These are phyloP conservation scores for Acarospora socialis DNA, from an alignment of 2,329 filamentous ascomycete species.

Conservation along the genomic window DNA sequence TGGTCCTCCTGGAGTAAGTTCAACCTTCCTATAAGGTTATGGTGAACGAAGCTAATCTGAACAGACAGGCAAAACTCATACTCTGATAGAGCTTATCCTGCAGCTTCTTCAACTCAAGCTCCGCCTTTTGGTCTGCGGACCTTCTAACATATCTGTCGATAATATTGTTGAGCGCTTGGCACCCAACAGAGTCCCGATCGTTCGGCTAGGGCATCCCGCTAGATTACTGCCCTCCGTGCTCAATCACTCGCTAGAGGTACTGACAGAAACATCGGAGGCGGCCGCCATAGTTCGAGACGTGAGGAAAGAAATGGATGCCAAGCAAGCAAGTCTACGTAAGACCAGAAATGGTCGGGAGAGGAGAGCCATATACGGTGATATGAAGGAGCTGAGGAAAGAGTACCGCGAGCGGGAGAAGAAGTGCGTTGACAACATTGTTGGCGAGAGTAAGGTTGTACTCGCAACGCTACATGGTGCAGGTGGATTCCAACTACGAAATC, in stretches of 20 bases:
- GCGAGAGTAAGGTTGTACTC: slow-evolving; percentile 71
- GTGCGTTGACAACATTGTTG: slow-evolving; percentile 64
- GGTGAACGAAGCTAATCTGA: slow-evolving; percentile 1
- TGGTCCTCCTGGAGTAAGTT: slow-evolving; percentile 65
- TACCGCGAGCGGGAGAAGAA: slow-evolving; percentile 71
- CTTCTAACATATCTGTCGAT: slow-evolving; percentile 93
- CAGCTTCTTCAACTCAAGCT: slow-evolving; percentile 63
- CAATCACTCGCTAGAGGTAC: slow-evolving; percentile 76
- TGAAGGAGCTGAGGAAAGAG: slow-evolving; percentile 76
- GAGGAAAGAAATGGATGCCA: slow-evolving; percentile 80
- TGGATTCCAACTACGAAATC: slow-evolving; percentile 62
- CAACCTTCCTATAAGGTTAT: background rate
- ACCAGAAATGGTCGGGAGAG: slow-evolving; percentile 68
- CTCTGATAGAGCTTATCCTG: slow-evolving; percentile 86
- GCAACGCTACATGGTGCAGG: slow-evolving; percentile 88
- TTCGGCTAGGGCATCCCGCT: slow-evolving; percentile 85
- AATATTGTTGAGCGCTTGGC: slow-evolving; percentile 91
- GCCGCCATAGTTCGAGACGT: slow-evolving; percentile 83
- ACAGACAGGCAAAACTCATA: slow-evolving; percentile 92
- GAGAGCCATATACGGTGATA: slow-evolving; percentile 66
- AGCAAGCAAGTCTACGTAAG: slow-evolving; percentile 79
- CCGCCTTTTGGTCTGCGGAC: slow-evolving; percentile 82
- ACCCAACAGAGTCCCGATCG: slow-evolving; percentile 69
- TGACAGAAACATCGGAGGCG: slow-evolving; percentile 81
- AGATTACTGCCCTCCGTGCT: slow-evolving; percentile 77